Percentiles rank a stretch among this genome's conserved stretches.
phyloP scores from a whole-genome alignment of 768 basidiomycete genomes.

The Boletellus sp. region DNA sequence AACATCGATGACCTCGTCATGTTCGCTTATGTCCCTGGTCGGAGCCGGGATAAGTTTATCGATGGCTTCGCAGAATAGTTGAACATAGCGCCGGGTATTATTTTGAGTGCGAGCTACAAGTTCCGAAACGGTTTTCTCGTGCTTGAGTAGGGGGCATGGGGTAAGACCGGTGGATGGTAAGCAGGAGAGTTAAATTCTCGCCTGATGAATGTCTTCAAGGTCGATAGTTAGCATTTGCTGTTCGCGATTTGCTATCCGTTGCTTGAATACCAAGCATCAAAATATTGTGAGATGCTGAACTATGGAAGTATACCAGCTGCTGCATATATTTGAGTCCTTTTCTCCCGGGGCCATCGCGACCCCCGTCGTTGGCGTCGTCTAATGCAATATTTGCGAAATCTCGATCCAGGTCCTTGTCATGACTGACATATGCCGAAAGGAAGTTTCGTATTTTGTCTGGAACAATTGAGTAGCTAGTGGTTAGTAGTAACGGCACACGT shows the following conservation, averaged over 20 bases:
- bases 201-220: constrained; percentile 80
- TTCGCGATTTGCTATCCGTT: constrained; percentile 90
- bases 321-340: constrained; percentile 72
- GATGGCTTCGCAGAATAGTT: constrained; percentile 84
- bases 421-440: constrained; percentile 61
- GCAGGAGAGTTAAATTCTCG: constrained; percentile 32
- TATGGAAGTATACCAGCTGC: constrained; percentile 58
- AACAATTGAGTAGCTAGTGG: constrained; percentile 2
- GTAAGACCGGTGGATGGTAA: constrained; percentile 7
- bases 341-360: constrained; percentile 31
- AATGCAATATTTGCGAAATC: constrained; percentile 72
- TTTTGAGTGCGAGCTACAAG: constrained; percentile 74
- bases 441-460: constrained; percentile 70
- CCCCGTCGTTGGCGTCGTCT: constrained; percentile 43
- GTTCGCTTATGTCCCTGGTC: constrained; percentile 84
- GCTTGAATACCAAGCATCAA: constrained; percentile 43
- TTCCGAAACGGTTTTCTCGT: constrained; percentile 66
- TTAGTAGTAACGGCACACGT: background rate
- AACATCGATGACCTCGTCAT: constrained; percentile 94
- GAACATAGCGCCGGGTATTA: constrained; percentile 88
- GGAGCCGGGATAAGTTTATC: constrained; percentile 88
- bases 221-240: constrained; percentile 87
- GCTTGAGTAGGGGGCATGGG: constrained; percentile 36
- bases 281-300: constrained; percentile 16
- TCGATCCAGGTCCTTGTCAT: constrained; percentile 61